Conservation (phyloP, 257 asterid species). For the Osmanthus fragrans region DNA sequence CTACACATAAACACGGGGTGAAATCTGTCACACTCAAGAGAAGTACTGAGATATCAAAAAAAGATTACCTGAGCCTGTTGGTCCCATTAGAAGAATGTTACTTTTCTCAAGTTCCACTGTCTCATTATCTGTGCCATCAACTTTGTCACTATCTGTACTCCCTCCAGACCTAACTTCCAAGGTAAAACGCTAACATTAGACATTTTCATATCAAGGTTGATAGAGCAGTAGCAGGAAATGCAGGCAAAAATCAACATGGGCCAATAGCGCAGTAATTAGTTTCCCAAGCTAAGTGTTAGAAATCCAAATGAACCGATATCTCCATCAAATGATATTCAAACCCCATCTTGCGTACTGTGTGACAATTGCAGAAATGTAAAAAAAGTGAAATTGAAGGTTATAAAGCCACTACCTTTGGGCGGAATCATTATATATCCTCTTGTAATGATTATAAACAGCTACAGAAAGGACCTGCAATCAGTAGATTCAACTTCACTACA, state of each 20-base stretch:
- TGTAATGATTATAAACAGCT: slow-evolving; percentile 97
- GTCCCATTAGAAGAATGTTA: slow-evolving; percentile 98
- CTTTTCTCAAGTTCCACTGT: slow-evolving; percentile 95
- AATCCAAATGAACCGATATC: background rate
- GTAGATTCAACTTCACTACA: background rate
- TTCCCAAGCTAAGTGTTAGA: slow-evolving; percentile 4
- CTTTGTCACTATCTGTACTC: slow-evolving; percentile 49
- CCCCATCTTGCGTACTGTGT: background rate
- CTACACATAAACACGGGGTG: slow-evolving; percentile 6
- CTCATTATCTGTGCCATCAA: slow-evolving; percentile 61
- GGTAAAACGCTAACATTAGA: slow-evolving; percentile 37
- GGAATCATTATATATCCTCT: slow-evolving; percentile 84
- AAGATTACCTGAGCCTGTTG: slow-evolving; percentile 98
- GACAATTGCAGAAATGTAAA: slow-evolving; percentile 8
- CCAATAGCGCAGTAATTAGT: background rate
- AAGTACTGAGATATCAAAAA: slow-evolving; percentile 22
- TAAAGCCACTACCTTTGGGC: slow-evolving; percentile 71
- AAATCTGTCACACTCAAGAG: slow-evolving; percentile 1
- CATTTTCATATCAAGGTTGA: slow-evolving; percentile 11
- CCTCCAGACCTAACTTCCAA: slow-evolving; percentile 80
- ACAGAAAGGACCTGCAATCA: slow-evolving; percentile 86
- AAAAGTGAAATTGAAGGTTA: slow-evolving; percentile 20
- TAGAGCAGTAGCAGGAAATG: background rate
- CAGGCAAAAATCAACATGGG: background rate
- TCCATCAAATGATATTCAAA: background rate